Evolutionary conservation across 768 basidiomycete genomes (phyloP).

Genomic region (Leccinum subtestaceum): DNA sequence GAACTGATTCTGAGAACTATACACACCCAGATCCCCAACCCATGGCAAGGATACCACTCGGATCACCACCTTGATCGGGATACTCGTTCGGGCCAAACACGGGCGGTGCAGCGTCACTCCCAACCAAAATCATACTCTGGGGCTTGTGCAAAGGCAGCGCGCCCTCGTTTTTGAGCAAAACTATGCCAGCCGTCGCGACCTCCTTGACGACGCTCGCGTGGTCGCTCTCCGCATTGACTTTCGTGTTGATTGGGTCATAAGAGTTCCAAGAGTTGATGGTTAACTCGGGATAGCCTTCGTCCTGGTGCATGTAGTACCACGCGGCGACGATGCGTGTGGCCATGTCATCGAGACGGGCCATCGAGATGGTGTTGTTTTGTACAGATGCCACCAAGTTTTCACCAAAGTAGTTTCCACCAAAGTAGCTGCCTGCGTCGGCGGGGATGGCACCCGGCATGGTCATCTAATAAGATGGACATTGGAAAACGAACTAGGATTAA

Average conservation of each 20-base stretch:
- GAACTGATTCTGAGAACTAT: background rate
- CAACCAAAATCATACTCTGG: conserved; percentile 57
- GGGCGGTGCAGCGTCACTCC: conserved; percentile 64
- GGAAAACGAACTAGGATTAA: background rate
- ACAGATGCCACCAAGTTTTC: conserved; percentile 55
- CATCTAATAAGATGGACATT: conserved; percentile 43
- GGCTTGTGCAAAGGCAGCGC: conserved; percentile 60
- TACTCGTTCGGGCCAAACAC: conserved; percentile 69
- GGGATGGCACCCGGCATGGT: conserved; percentile 67
- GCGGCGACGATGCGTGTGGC: conserved; percentile 70
- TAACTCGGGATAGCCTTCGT: conserved; percentile 24
- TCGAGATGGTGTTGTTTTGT: conserved; percentile 55
- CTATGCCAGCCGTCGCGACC: conserved; percentile 63
- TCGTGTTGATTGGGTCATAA: conserved; percentile 33
- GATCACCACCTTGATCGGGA: conserved; percentile 54
- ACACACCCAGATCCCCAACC: conserved; percentile 84
- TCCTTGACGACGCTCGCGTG: conserved; percentile 53
- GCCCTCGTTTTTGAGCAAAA: conserved; percentile 66
- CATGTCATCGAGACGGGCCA: conserved; percentile 62
- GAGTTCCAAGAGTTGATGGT: conserved; percentile 29
- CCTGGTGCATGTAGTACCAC: conserved; percentile 46
- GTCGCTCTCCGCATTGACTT: conserved; percentile 57
- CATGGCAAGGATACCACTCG: conserved; percentile 77
- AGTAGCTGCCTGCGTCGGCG: conserved; percentile 30
- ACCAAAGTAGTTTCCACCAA: conserved; percentile 48